These are phyloP conservation scores for Botrytis sinoallii DNA, from an alignment of 2,329 filamentous ascomycete species.

Conservation along the genomic window DNA sequence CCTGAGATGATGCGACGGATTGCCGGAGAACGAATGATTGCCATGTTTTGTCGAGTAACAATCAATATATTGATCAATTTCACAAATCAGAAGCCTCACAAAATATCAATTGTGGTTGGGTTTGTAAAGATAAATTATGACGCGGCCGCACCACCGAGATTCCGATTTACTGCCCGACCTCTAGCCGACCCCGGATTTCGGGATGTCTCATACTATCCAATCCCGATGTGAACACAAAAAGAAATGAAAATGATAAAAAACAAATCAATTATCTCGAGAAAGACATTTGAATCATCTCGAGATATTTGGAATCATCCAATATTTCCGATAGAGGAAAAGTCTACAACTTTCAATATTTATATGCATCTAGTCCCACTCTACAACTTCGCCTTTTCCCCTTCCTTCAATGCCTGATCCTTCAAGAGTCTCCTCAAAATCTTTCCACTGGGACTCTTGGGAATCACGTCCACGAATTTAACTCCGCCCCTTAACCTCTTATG, in stretches of 20 bases:
- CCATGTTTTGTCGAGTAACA: slow-evolving; percentile 41
- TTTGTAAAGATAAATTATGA: background rate
- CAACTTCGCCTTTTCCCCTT: slow-evolving; percentile 24
- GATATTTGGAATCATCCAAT: background rate
- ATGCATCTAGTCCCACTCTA: background rate
- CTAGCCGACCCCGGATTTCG: background rate
- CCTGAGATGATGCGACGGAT: slow-evolving; percentile 44
- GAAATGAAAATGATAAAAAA: background rate
- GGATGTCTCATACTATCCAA: background rate
- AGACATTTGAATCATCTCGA: background rate
- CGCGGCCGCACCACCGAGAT: background rate
- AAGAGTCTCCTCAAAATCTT: slow-evolving; percentile 50
- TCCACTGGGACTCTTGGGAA: slow-evolving; percentile 64
- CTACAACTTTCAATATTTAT: background rate
- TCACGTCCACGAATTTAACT: slow-evolving; percentile 59
- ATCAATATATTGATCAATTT: background rate
- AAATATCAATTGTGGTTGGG: background rate
- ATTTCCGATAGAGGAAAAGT: background rate
- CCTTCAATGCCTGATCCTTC: slow-evolving; percentile 41
- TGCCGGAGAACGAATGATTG: slow-evolving; percentile 46
- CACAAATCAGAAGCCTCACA: background rate
- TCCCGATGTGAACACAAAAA: background rate
- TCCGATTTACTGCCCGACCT: background rate
- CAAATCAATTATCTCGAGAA: background rate
- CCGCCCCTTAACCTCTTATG: slow-evolving; percentile 71